Evolutionary conservation across 352 stramenopile species (phyloP).

Genomic region (Phytopythium litorale): DNA sequence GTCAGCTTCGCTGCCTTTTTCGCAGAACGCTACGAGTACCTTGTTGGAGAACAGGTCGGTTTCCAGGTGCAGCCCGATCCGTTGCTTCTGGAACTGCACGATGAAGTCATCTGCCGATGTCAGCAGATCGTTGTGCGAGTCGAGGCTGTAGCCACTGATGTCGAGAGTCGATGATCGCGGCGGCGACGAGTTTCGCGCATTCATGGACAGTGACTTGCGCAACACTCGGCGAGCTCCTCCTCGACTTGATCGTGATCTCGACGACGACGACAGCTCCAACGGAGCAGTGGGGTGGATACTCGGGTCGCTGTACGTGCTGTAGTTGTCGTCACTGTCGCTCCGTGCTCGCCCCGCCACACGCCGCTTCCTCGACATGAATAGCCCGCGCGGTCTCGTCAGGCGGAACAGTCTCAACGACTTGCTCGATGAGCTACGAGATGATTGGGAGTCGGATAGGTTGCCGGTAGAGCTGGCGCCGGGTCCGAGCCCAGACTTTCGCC

Average conservation of each 20-base stretch:
- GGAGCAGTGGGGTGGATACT: background rate
- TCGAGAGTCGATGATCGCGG: background rate
- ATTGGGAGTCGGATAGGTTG: slow-evolving; percentile 1
- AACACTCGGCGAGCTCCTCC: background rate
- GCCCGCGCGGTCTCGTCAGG: background rate
- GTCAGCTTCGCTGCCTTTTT: slow-evolving; percentile 58
- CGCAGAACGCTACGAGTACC: slow-evolving; percentile 55
- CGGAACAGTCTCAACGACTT: background rate
- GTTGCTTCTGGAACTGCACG: slow-evolving; percentile 54
- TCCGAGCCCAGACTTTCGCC: background rate
- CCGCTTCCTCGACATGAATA: slow-evolving; percentile 4
- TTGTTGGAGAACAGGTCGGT: slow-evolving; percentile 55
- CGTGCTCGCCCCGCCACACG: background rate
- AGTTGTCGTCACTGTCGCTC: slow-evolving; percentile 1
- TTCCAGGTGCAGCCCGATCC: slow-evolving; percentile 68
- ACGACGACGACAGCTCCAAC: background rate
- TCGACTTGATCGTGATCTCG: background rate
- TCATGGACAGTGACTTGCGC: slow-evolving; percentile 4
- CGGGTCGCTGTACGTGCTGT: slow-evolving; percentile 2
- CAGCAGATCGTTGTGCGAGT: background rate
- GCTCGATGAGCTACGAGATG: background rate
- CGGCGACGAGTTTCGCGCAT: background rate
- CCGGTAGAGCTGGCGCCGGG: slow-evolving; percentile 2
- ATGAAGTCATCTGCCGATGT: slow-evolving; percentile 38
- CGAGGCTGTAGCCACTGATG: background rate